Evolutionary conservation across 164 flowering plant genomes (phyloP).

Genomic region (Chimonanthus salicifolius): DNA sequence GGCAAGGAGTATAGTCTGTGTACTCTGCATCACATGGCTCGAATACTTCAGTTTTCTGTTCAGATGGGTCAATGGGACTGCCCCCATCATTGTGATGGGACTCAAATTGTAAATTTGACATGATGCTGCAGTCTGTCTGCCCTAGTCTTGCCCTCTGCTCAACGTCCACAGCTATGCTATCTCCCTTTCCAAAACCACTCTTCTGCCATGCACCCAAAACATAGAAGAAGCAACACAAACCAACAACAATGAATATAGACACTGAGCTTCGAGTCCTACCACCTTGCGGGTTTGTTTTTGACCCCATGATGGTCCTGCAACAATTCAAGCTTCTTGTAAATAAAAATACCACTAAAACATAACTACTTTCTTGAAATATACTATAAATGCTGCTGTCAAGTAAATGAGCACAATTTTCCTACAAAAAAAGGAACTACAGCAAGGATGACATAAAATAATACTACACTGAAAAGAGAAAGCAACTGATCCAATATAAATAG

Average conservation of each 20-base stretch:
- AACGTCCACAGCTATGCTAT: slow-evolving; percentile 50
- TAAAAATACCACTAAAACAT: neutral
- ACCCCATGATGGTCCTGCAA: slow-evolving; percentile 38
- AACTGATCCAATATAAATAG: neutral
- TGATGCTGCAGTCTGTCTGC: slow-evolving; percentile 53
- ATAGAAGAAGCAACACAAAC: slow-evolving; percentile 81
- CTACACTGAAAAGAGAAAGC: neutral
- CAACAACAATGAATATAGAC: slow-evolving; percentile 58
- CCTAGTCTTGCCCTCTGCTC: slow-evolving; percentile 18
- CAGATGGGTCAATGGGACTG: slow-evolving; percentile 32
- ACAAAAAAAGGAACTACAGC: neutral
- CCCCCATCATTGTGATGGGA: slow-evolving; percentile 54
- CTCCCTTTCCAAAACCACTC: slow-evolving; percentile 93
- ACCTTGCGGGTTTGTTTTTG: slow-evolving; percentile 42
- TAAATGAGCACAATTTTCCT: neutral
- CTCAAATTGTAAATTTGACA: slow-evolving; percentile 57
- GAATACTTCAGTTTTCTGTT: slow-evolving; percentile 39
- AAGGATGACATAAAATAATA: neutral
- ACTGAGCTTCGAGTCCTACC: slow-evolving; percentile 51
- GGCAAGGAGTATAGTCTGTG: slow-evolving; percentile 91
- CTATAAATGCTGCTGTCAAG: neutral
- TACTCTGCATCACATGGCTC: slow-evolving; percentile 59
- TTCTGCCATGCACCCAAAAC: slow-evolving; percentile 88
- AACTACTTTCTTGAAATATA: neutral
- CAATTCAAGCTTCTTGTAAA: slow-evolving; percentile 9